Base-by-base conservation (phyloP, 176 grass and related monocot genomes). In the Secale cereale region DNA sequence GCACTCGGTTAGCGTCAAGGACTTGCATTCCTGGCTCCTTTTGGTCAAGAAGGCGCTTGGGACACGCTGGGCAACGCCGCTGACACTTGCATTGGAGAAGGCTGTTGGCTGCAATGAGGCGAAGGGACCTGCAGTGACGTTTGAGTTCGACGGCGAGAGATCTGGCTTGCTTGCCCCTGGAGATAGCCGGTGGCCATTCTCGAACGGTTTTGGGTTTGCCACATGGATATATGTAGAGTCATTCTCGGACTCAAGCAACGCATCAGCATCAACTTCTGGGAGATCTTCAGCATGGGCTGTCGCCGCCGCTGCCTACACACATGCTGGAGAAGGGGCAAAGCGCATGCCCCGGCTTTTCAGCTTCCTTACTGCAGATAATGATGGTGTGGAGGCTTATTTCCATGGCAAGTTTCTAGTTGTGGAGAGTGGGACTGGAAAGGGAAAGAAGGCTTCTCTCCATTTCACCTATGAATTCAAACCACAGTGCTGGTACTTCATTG, bases 221-320 rank as follows among this genome's bases (percentile, higher is more conserved):
- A 98, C 93, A 50, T 98, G 97, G 97, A 94, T 98, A 46, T 98
- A 95, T 54, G 88, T 98, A 22, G 97, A 98, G 74, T 94, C 93
- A 7, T 98, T 98, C 77, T 77, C 97, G 19, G 88, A 87, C 67
- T 88, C 89, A 50, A 81, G 86, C 31, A 87, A 91, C 78, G 78
- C 91, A 59, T 89, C 93, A 78, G 91, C 91, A 32, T 91, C 89
- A 28, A 83, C 85, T 54, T 95, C 93, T 76, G 97, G 91, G 63
- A 95, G 92, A 79, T 92, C 93, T 48, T 94, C 93, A 2, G 85
- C 89, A 59, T 74, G 71, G 71, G 87, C 90, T 0, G 89, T 81
- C 15, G 91, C 86, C 20, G 95, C 91, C 3, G 95, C 91, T n/a
- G 93, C 91, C 13, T 91, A 86, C 78, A 87, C 78, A 8, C 87